Evolutionary conservation across 495 filamentous ascomycete species (phyloP).

Genomic region (Xylaria acuta): DNA sequence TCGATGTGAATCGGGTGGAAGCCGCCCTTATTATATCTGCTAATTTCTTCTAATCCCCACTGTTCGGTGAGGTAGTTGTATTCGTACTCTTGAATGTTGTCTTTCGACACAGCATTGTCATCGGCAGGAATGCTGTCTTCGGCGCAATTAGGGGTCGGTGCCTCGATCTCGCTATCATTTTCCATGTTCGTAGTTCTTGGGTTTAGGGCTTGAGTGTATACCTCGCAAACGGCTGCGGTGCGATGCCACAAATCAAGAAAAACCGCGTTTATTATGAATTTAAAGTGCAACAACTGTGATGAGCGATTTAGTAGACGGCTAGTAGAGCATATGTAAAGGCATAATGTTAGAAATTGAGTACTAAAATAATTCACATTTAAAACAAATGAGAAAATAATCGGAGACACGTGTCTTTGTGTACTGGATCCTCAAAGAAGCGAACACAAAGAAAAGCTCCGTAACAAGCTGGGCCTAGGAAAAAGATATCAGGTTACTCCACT

Average conservation of each 20-base stretch:
- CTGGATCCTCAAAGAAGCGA: not conserved
- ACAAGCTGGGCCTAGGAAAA: not conserved
- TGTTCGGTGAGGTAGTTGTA: not conserved
- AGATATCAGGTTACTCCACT: not conserved
- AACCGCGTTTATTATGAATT: not conserved
- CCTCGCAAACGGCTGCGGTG: not conserved
- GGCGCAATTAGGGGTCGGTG: not conserved
- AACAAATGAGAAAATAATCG: not conserved
- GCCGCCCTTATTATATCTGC: conserved; percentile 35
- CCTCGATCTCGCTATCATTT: not conserved
- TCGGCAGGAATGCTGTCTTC: not conserved
- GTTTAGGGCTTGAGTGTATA: not conserved
- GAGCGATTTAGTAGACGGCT: not conserved
- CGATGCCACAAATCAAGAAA: not conserved
- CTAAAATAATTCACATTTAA: not conserved
- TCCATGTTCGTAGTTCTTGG: not conserved
- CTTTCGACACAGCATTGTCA: not conserved
- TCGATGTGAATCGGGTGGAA: conserved; percentile 56
- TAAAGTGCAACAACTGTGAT: not conserved
- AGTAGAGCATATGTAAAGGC: not conserved
- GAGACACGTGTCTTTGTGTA: not conserved
- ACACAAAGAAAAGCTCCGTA: not conserved
- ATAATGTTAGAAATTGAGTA: not conserved
- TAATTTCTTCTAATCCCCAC: not conserved
- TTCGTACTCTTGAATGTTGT: conserved; percentile 11